Evolutionary conservation across 164 flowering plant species (phyloP), one percentile per base, ranked within the genome.

Genomic region (Hamamelis virginiana): DNA sequence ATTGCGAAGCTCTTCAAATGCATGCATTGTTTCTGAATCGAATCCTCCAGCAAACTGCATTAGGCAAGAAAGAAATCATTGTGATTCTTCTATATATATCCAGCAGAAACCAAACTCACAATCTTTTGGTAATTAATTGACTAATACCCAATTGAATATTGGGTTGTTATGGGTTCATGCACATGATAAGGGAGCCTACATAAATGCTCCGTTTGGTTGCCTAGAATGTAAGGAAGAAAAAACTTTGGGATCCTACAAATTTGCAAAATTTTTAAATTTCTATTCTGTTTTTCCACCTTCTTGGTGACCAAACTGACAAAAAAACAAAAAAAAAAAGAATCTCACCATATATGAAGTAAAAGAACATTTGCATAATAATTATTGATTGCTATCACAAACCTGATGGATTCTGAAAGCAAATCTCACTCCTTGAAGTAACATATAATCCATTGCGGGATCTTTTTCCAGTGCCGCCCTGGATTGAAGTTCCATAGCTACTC

Each of bases 1-100:
- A 71, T 83, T 82, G 10, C 97, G 89, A 43, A 93, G 91, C 72
- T 93, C 96, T 75, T 93, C 95, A 65, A 93, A 93, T 44, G 94
- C 94, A 28, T 83, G 88, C 98, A 93, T 93, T 55, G 97, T 93
- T 74, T 93, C 98, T 45, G 89, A 83, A 75, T 93, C 98, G 75
- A 93, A 93, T 77, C 98, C 98, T 76, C 98, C 98, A 16, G 98
- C 98, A 87, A 93, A 93, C 98, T 93, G 94, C 83, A 75, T 38
- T 51, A 69, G 33, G 16, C 19, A 13, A 57, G 33, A 23, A 57
- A 57, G 15, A 57, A 23, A 57, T 12, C 16, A 26, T 23, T 25
- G 12, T 57, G 18, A 57, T 26, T 23, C 60, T 26, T 57, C 33
- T 57, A 12, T 57, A 26, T 57, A 26, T 12, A 57, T 25, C 14